phyloP scores from a whole-genome alignment of 2,329 filamentous ascomycete species.

The Fusarium robinianum region DNA sequence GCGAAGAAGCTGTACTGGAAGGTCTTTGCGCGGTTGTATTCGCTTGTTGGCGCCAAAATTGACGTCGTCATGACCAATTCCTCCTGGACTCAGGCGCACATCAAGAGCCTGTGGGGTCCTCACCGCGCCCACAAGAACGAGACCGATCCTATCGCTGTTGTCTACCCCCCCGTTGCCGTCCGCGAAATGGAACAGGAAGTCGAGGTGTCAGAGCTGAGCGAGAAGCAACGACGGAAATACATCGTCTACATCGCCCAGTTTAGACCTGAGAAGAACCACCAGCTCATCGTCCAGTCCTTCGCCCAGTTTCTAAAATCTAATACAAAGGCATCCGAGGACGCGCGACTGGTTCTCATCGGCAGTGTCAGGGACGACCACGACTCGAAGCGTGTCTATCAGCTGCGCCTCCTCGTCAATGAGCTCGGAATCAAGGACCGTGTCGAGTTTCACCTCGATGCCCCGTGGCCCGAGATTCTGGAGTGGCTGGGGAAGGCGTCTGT shows the following conservation, averaged over 20 bases:
- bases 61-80: slow-evolving; percentile 99
- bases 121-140: slow-evolving; percentile 52
- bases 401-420: slow-evolving; percentile 84
- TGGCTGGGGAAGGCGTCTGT: slow-evolving; percentile 78
- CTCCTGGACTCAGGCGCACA: slow-evolving; percentile 87
- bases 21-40: slow-evolving; percentile 81
- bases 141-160: slow-evolving; percentile 66
- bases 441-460: slow-evolving; percentile 86
- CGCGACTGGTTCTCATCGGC: slow-evolving; percentile 82
- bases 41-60: slow-evolving; percentile 77
- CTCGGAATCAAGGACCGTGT: slow-evolving; percentile 82
- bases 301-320: slow-evolving; percentile 68
- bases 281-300: slow-evolving; percentile 83
- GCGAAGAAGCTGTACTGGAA: slow-evolving; percentile 86
- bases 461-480: slow-evolving; percentile 83
- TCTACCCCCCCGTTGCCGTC: slow-evolving; percentile 93
- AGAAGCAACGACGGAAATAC: slow-evolving; percentile 69
- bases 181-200: slow-evolving; percentile 78
- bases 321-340: slow-evolving; percentile 54
- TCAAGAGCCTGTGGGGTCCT: slow-evolving; percentile 77
- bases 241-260: slow-evolving; percentile 97
- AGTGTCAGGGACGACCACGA: slow-evolving; percentile 87
- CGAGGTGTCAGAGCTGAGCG: slow-evolving; percentile 69
- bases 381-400: slow-evolving; percentile 81
- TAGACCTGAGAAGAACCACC: slow-evolving; percentile 95